phyloP scores from a whole-genome alignment of 805 yeast genomes.

The Clavispora fructus region DNA sequence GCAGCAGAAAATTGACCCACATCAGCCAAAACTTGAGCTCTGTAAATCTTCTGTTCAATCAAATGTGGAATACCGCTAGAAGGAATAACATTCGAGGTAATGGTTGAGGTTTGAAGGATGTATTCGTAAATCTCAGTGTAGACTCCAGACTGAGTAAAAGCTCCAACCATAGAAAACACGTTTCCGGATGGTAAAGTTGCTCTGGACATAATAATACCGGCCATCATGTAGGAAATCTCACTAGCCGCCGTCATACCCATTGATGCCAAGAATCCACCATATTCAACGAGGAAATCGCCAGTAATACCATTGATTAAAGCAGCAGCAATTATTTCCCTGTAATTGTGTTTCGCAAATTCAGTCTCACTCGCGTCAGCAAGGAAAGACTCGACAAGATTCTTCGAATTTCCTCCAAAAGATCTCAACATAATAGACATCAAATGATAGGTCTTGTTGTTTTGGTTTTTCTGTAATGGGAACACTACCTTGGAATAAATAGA shows the following conservation, averaged over 20 bases:
- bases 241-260: slow-evolving; percentile 31
- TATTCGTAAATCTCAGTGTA: slow-evolving; percentile 72
- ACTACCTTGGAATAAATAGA: slow-evolving; percentile 50
- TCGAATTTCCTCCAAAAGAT: slow-evolving; percentile 57
- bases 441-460: slow-evolving; percentile 33
- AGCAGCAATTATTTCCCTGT: slow-evolving; percentile 44
- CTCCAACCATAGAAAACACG: slow-evolving; percentile 38
- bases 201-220: slow-evolving; percentile 40
- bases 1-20: slow-evolving; percentile 54
- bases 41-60: slow-evolving; percentile 55
- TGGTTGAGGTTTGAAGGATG: slow-evolving; percentile 22
- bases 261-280: slow-evolving; percentile 43
- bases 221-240: slow-evolving; percentile 42
- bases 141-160: slow-evolving; percentile 26
- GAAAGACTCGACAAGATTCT: slow-evolving; percentile 48
- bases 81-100: slow-evolving; percentile 24
- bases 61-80: slow-evolving; percentile 47
- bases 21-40: slow-evolving; percentile 68
- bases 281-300: slow-evolving; percentile 43
- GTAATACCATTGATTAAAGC: slow-evolving; percentile 30
- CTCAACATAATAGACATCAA: slow-evolving; percentile 55
- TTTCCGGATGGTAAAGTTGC: slow-evolving; percentile 21
- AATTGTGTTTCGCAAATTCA: slow-evolving; percentile 47
- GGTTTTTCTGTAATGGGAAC: slow-evolving; percentile 36
- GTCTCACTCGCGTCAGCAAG: slow-evolving; percentile 35